phyloP scores from a whole-genome alignment of 192 early-diverging fungal species.

The Coemansia sp. region DNA sequence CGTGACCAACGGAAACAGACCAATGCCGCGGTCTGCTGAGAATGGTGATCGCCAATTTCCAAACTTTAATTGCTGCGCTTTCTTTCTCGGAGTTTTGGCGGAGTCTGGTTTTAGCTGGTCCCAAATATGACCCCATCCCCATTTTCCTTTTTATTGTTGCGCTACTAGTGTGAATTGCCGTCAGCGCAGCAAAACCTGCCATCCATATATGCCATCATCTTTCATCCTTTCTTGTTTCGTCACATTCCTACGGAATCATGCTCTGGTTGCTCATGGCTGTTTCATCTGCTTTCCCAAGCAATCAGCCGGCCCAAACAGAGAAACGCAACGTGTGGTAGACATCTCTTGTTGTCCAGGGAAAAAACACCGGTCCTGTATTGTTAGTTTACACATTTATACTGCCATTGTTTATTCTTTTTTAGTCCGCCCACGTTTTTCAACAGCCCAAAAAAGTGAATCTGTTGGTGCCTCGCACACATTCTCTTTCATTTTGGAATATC shows the following conservation, averaged over 20 bases:
- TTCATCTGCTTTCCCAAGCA: neutral
- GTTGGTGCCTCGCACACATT: neutral
- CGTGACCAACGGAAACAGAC: neutral
- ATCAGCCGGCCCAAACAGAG: neutral
- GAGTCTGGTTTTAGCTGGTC: neutral
- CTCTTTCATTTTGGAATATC: conserved; percentile 3
- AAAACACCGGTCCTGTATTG: neutral
- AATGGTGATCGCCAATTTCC: neutral
- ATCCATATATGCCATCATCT: too few species aligned
- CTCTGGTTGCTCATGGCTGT: neutral
- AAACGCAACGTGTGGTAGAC: neutral
- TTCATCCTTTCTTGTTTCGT: too few species aligned
- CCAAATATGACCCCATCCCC: neutral
- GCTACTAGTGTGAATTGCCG: too few species aligned
- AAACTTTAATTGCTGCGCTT: conserved; percentile 3
- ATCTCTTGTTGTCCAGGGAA: neutral
- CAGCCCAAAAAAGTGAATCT: neutral
- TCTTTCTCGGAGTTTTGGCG: neutral
- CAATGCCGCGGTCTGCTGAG: neutral
- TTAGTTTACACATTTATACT: neutral
- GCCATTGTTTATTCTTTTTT: conserved; percentile 2
- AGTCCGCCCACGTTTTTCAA: conserved; percentile 7
- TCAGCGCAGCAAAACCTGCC: too few species aligned
- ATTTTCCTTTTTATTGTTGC: too few species aligned
- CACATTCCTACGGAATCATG: neutral